Conservation (phyloP, 2,329 filamentous ascomycete species). For the Penicillium verrucosum region DNA sequence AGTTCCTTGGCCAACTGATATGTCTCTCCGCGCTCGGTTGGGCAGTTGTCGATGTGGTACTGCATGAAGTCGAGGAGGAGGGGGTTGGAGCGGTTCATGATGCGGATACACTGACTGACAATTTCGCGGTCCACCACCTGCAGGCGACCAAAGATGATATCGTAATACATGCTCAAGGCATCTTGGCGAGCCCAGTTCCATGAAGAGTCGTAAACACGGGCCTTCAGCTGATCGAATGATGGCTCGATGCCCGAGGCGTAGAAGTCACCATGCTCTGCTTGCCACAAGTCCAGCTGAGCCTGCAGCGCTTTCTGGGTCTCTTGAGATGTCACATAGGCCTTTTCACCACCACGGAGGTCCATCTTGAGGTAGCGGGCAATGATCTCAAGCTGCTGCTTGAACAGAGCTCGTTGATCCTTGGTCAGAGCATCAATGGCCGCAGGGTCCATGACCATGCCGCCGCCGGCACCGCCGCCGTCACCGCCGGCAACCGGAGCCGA, state of each 20-base stretch:
- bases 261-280: slow-evolving; percentile 90
- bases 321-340: slow-evolving; percentile 79
- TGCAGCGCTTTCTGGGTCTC: slow-evolving; percentile 85
- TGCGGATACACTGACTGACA: slow-evolving; percentile 95
- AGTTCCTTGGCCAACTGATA: slow-evolving; percentile 97
- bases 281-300: slow-evolving; percentile 91
- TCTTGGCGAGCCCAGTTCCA: slow-evolving; percentile 99
- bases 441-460: slow-evolving; percentile 99
- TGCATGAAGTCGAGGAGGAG: slow-evolving; percentile 98
- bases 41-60: slow-evolving; percentile 98
- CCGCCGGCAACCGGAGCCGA: slow-evolving; percentile 68
- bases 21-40: slow-evolving; percentile 92
- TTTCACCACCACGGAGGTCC: slow-evolving; percentile 94
- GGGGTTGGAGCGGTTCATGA: slow-evolving; percentile 99
- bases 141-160: slow-evolving; percentile 95
- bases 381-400: slow-evolving; percentile 97
- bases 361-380: slow-evolving; percentile 95
- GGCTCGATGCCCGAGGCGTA: slow-evolving; percentile 94
- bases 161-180: slow-evolving; percentile 96
- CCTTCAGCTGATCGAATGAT: slow-evolving; percentile 88
- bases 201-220: slow-evolving; percentile 92
- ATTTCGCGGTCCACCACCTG: slow-evolving; percentile 95
- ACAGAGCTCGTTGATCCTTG: slow-evolving; percentile 90
- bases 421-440: slow-evolving; percentile 94
- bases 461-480: slow-evolving; percentile 66